phyloP scores from a whole-genome alignment of 228 moss, liverwort and hornwort genomes.

The Sphagnum magellanicum region DNA sequence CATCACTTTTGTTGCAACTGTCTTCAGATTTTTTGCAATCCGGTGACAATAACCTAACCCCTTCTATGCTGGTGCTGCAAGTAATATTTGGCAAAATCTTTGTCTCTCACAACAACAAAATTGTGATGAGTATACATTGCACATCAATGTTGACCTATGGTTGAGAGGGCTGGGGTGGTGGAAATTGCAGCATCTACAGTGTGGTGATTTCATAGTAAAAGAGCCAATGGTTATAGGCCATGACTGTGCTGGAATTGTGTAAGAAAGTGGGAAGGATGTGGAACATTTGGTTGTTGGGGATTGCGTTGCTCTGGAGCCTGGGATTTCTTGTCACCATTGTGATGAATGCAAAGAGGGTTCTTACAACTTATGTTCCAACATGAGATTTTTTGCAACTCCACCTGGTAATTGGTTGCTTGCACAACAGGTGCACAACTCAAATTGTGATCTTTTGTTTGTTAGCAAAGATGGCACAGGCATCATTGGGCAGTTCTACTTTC shows the following conservation, averaged over 20 bases:
- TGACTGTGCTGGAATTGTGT: conserved; percentile 77
- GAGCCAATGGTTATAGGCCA: conserved; percentile 94
- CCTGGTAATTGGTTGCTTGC: conserved; percentile 80
- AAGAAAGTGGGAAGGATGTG: conserved; percentile 59
- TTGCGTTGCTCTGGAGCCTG: conserved; percentile 84
- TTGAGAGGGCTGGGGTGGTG: background rate
- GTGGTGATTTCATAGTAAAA: conserved; percentile 65
- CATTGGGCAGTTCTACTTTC: too few relatives aligned
- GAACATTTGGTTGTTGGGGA: conserved; percentile 55
- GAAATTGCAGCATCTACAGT: conserved; percentile 53
- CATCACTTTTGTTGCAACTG: background rate
- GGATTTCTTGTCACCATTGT: conserved; percentile 72
- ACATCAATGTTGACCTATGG: too few relatives aligned
- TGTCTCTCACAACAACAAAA: too few relatives aligned
- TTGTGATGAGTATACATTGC: too few relatives aligned
- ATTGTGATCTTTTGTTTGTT: too few relatives aligned
- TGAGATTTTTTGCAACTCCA: conserved; percentile 93
- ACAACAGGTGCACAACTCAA: conserved; percentile 27
- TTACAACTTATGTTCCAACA: conserved; percentile 85
- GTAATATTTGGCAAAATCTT: background rate
- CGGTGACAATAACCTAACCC: too few relatives aligned
- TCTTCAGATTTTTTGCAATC: too few relatives aligned
- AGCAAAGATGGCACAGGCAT: too few relatives aligned
- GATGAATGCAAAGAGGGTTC: conserved; percentile 54
- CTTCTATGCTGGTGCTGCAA: too few relatives aligned